Base-by-base conservation (phyloP, 1,139 yeast species). In the Taiozyma sp. region DNA sequence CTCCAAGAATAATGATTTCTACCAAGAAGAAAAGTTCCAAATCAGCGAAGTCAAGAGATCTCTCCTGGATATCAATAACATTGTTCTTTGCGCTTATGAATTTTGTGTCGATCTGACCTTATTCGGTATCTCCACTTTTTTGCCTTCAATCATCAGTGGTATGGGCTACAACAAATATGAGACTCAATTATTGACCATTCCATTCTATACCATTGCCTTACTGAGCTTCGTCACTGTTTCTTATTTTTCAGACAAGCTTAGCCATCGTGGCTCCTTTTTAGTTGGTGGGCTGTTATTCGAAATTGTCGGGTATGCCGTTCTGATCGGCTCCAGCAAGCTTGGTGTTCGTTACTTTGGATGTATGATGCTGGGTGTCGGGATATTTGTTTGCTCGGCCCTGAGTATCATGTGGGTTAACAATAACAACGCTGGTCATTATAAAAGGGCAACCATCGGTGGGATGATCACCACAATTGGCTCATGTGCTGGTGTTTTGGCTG, bases 131-230 rank as follows among this genome's bases (percentile, higher is more conserved):
- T 72, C 78, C 1, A 76, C 79, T 0, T 78, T 77, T 57, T 64
- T 78, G 48, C 81, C 81, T 22, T 68, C 73, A 8, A 75, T 77
- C 48, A 69, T 78, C 50, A 63, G 63, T 29, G 75, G 75, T 24
- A 67, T 78, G 62, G 81, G 81, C 0, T 78, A 71, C 60, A 68
- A 71, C 32, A 65, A 63, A 38, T 68, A 75, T 47, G 64, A 68
- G 52, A 75, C 81, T 1, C 82, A 79, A 59, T 68, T 76, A 46
- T 62, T 79, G 65, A 76, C 80, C 2, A 75, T 78, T 28, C 82
- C 82, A 23, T 73, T 76, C 43, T 78, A 78, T 60, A 65, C 74
- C 44, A 58, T 74, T 46, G 72, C 79, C 1, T 75, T 78, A 7
- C 56, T 74, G 10, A 66, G 70, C 2, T 73, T 71, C 48, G 60